These are phyloP conservation scores for Penicillium sp. DNA, from an alignment of 2,329 filamentous ascomycete species.

Conservation along the genomic window DNA sequence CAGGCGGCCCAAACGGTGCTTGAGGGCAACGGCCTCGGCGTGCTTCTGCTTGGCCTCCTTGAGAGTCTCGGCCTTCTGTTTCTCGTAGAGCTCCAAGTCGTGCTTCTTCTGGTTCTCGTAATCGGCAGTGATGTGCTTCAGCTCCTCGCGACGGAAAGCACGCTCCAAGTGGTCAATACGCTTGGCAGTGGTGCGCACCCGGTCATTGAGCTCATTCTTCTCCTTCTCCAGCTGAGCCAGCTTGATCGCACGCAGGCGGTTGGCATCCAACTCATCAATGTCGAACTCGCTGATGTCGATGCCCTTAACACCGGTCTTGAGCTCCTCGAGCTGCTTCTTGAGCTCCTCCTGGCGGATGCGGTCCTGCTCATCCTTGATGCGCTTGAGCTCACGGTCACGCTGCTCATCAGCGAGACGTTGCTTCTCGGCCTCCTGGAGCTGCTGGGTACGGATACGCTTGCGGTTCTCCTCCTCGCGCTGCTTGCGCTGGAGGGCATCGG, in stretches of 20 bases:
- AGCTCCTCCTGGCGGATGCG: slow-evolving; percentile 88
- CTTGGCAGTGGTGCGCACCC: slow-evolving; percentile 85
- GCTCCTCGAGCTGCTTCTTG: slow-evolving; percentile 83
- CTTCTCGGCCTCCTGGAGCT: slow-evolving; percentile 83
- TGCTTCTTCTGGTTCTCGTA: slow-evolving; percentile 75
- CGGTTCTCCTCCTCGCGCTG: slow-evolving; percentile 89
- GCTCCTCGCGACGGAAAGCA: slow-evolving; percentile 91
- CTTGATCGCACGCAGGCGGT: slow-evolving; percentile 88
- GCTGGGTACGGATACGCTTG: slow-evolving; percentile 79
- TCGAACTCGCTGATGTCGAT: slow-evolving; percentile 69
- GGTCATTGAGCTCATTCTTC: slow-evolving; percentile 93
- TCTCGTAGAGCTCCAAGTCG: slow-evolving; percentile 76
- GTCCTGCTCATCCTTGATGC: slow-evolving; percentile 79
- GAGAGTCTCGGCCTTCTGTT: slow-evolving; percentile 69
- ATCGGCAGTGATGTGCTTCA: slow-evolving; percentile 82
- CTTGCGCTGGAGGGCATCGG: slow-evolving; percentile 76
- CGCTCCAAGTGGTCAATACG: slow-evolving; percentile 95
- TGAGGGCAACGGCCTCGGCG: slow-evolving; percentile 84
- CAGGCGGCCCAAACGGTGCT: slow-evolving; percentile 82
- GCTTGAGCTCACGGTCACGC: slow-evolving; percentile 79
- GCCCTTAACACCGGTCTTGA: slow-evolving; percentile 79
- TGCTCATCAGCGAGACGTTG: slow-evolving; percentile 88
- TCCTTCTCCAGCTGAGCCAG: slow-evolving; percentile 93
- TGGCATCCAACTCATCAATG: slow-evolving; percentile 79
- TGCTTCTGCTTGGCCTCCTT: slow-evolving; percentile 80